These are phyloP conservation scores for Piper betle DNA, from an alignment of 164 flowering plant genomes.

Conservation along the genomic window DNA sequence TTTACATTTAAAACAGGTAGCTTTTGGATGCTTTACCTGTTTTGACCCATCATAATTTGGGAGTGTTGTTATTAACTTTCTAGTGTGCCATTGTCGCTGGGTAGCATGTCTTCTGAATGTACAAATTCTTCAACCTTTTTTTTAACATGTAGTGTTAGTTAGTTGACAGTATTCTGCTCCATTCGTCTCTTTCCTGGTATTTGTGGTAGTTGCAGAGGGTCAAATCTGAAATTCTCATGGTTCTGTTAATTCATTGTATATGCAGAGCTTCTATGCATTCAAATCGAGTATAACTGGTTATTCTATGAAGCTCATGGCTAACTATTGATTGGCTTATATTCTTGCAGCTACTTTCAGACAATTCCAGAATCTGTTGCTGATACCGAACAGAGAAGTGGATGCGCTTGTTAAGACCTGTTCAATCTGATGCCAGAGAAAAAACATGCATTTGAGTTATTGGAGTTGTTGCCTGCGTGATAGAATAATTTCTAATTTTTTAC, in stretches of 20 bases:
- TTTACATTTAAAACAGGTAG: neutral
- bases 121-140: neutral
- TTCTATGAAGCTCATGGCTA: neutral
- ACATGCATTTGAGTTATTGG: neutral
- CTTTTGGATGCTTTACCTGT: too few relatives aligned
- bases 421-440: neutral
- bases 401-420: slow-evolving; percentile 51
- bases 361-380: slow-evolving; percentile 71
- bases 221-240: neutral
- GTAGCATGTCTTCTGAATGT: neutral
- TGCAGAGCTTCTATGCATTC: too few relatives aligned
- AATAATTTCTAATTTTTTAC: too few relatives aligned
- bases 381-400: slow-evolving; percentile 52
- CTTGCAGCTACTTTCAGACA: slow-evolving; percentile 71
- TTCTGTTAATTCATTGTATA: neutral
- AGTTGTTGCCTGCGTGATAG: neutral
- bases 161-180: neutral
- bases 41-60: too few relatives aligned
- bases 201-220: neutral
- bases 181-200: neutral
- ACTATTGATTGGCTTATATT: neutral
- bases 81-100: neutral
- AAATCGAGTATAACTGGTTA: neutral
- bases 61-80: too few relatives aligned
- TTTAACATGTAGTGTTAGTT: too few relatives aligned